A percentile compares a stretch with the other conserved stretches of the same genome.
Evolutionary conservation across 345 rosid genomes (phyloP).

Genomic region (Clarkia xantiana): DNA sequence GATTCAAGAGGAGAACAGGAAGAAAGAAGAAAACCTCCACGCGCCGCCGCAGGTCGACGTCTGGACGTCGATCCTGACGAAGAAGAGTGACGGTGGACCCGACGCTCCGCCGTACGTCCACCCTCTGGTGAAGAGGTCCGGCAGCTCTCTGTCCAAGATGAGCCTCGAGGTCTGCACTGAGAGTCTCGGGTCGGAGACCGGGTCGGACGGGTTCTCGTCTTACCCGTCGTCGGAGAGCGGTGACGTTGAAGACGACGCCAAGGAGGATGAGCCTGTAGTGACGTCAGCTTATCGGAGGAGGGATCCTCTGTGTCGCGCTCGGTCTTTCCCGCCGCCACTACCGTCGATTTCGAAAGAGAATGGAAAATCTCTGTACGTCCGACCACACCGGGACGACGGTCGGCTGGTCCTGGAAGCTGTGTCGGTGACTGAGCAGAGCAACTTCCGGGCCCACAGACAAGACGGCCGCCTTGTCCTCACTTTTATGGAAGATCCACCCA

Average conservation of each 20-base stretch:
- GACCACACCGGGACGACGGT: slow-evolving; percentile 68
- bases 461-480: slow-evolving; percentile 85
- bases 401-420: slow-evolving; percentile 84
- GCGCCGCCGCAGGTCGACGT: slow-evolving; percentile 27
- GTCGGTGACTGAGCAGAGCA: slow-evolving; percentile 52
- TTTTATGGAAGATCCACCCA: slow-evolving; percentile 16
- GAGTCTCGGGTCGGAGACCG: slow-evolving; percentile 98
- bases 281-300: slow-evolving; percentile 2
- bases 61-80: slow-evolving; percentile 49
- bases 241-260: slow-evolving; percentile 20
- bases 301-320: slow-evolving; percentile 15
- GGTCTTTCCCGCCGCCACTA: slow-evolving; percentile 70
- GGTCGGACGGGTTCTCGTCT: slow-evolving; percentile 69
- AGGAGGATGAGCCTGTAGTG: slow-evolving; percentile 9
- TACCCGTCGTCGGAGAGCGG: slow-evolving; percentile 45
- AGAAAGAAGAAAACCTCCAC: slow-evolving; percentile 11
- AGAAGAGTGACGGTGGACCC: slow-evolving; percentile 16
- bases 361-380: slow-evolving; percentile 49
- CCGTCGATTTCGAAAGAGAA: slow-evolving; percentile 35
- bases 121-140: slow-evolving; percentile 46
- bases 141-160: slow-evolving; percentile 50
- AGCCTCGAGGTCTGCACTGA: slow-evolving; percentile 92
- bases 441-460: slow-evolving; percentile 62
- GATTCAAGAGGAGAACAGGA: slow-evolving; percentile 26
- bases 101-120: slow-evolving; percentile 52